phyloP scores from a whole-genome alignment of 2,329 filamentous ascomycete species.

The Trichoderma sp. region DNA sequence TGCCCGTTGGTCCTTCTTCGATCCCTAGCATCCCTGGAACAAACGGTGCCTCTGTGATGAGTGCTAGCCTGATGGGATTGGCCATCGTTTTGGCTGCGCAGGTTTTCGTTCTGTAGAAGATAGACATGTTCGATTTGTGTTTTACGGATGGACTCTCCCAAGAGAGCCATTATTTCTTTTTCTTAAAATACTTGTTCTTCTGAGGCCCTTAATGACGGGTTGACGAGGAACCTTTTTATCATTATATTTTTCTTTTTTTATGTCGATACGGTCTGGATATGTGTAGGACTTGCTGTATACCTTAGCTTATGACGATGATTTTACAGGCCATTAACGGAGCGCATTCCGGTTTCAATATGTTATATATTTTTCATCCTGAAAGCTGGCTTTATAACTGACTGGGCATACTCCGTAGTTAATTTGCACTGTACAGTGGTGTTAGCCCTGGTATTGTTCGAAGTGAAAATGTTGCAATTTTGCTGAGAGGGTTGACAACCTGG shows the following conservation, averaged over 20 bases:
- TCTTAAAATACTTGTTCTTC: conserved; percentile 1
- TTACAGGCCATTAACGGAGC: conserved; percentile 11
- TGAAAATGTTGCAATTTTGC: neutral
- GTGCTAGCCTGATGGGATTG: conserved; percentile 29
- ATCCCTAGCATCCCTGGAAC: conserved; percentile 40
- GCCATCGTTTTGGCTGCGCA: conserved; percentile 30
- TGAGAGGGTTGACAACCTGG: neutral
- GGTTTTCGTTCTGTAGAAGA: conserved; percentile 29
- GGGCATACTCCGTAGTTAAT: neutral
- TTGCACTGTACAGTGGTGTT: neutral
- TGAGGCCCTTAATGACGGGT: neutral
- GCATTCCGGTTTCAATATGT: conserved; percentile 15
- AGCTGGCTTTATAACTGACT: neutral
- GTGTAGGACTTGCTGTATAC: conserved; percentile 13
- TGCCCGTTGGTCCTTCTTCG: conserved; percentile 19
- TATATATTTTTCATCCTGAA: neutral
- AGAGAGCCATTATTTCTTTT: neutral
- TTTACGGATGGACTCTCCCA: neutral
- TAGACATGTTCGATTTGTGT: neutral
- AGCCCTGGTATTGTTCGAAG: too few species aligned
- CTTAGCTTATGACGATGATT: conserved; percentile 18
- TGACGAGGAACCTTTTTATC: neutral
- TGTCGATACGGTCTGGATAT: conserved; percentile 18
- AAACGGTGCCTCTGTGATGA: conserved; percentile 44
- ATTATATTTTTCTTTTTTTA: conserved; percentile 2